Conservation (phyloP, 2,329 filamentous ascomycete species). For the Trichophyton schoenleinii region DNA sequence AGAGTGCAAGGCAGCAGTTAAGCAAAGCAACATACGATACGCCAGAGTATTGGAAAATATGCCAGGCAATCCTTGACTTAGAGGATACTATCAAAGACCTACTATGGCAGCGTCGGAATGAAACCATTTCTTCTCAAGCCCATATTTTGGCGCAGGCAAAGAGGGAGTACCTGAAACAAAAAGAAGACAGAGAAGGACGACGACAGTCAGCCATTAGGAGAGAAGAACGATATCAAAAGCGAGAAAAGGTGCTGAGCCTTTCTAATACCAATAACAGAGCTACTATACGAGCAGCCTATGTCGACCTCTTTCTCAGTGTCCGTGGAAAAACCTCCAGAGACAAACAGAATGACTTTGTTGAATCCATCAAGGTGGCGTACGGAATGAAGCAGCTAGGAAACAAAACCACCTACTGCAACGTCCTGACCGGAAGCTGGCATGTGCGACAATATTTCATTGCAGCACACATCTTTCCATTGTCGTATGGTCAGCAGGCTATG, state of each 20-base stretch:
- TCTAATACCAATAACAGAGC: background rate
- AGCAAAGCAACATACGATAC: background rate
- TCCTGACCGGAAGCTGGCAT: background rate
- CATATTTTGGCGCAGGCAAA: background rate
- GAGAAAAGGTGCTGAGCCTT: background rate
- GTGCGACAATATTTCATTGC: background rate
- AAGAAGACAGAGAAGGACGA: background rate
- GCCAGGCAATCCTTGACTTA: background rate
- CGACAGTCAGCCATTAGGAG: background rate
- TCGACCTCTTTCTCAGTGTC: background rate
- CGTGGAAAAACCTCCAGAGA: background rate
- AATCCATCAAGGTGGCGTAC: background rate
- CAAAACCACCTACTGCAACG: background rate
- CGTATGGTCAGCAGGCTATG: conserved; percentile 4
- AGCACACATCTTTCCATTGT: conserved; percentile 8
- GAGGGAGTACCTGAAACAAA: background rate
- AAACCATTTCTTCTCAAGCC: background rate
- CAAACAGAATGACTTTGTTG: background rate
- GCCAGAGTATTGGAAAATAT: background rate
- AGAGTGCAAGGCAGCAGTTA: background rate
- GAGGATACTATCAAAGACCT: background rate
- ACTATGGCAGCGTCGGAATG: background rate
- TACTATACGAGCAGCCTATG: background rate
- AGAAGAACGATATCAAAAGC: background rate
- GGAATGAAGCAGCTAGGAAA: background rate